Percentiles rank a stretch among this genome's conserved stretches.
Conservation (phyloP, 495 filamentous ascomycete species). For the Coniosporium apollinis region DNA sequence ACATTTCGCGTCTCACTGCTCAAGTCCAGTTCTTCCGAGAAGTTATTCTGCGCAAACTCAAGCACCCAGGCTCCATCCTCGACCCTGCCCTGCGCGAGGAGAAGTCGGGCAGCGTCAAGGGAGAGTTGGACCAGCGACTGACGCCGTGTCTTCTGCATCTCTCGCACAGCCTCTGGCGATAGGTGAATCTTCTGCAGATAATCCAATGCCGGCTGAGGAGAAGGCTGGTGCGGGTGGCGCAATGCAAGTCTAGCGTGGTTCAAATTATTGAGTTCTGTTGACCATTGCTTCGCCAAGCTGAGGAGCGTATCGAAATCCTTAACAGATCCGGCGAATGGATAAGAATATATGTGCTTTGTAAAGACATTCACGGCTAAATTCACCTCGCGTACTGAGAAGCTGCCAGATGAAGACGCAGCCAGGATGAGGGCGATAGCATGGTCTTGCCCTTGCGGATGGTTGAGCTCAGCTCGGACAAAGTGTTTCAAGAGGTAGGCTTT, state of each 20-base stretch:
- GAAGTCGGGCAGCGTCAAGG: constrained; percentile 9
- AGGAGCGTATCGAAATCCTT: too few species aligned
- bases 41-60: constrained; percentile 9
- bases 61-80: constrained; percentile 8
- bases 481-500: too few species aligned
- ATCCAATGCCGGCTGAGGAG: constrained; percentile 6
- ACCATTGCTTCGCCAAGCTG: too few species aligned
- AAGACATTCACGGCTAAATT: background rate
- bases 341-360: background rate
- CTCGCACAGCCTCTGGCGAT: background rate
- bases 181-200: constrained; percentile 1
- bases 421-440: too few species aligned
- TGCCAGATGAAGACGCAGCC: constrained; percentile 1
- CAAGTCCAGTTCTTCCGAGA: constrained; percentile 7
- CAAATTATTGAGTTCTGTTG: too few species aligned
- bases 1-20: background rate
- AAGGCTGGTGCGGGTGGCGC: constrained; percentile 1
- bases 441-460: too few species aligned
- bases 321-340: background rate
- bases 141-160: background rate
- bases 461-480: too few species aligned
- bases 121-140: constrained; percentile 5
- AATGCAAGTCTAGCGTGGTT: background rate
- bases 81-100: constrained; percentile 8
- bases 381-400: background rate